These are phyloP conservation scores for Jackrogersella minutella DNA, from an alignment of 495 filamentous ascomycete species.

Conservation along the genomic window DNA sequence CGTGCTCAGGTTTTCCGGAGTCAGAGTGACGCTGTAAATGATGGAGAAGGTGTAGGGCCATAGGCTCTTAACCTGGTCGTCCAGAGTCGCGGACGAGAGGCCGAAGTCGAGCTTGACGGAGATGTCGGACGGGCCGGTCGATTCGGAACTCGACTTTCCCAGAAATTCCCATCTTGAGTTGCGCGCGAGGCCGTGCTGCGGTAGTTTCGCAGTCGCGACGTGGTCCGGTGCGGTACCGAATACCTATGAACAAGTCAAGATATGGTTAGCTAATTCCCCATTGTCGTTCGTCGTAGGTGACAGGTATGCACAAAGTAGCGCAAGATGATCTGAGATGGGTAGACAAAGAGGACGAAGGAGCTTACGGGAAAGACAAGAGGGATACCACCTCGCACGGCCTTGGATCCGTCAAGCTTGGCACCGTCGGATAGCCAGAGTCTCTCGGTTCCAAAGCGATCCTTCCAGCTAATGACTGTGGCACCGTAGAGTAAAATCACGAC, in stretches of 20 bases:
- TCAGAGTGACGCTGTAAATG: conserved; percentile 91
- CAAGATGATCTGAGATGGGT: no score
- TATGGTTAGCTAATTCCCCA: conserved; percentile 2
- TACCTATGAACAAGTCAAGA: conserved; percentile 61
- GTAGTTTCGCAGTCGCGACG: conserved; percentile 74
- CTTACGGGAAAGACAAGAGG: conserved; percentile 94
- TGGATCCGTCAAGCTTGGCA: conserved; percentile 68
- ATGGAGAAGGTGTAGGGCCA: conserved; percentile 89
- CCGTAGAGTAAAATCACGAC: conserved; percentile 87
- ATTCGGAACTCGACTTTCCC: conserved; percentile 71
- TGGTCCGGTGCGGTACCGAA: conserved; percentile 84
- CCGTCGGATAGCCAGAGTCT: conserved; percentile 87
- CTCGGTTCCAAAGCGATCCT: conserved; percentile 78
- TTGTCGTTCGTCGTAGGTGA: neutral
- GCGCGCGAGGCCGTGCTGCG: conserved; percentile 97
- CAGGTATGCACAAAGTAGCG: neutral
- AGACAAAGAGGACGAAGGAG: neutral
- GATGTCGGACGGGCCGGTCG: conserved; percentile 60
- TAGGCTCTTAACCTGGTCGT: conserved; percentile 64
- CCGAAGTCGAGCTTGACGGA: conserved; percentile 95
- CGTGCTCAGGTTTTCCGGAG: conserved; percentile 76
- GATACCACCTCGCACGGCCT: conserved; percentile 77
- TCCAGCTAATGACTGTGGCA: conserved; percentile 94
- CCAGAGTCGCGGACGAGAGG: conserved; percentile 74
- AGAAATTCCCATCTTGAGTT: conserved; percentile 81